phyloP scores from a whole-genome alignment of 2,329 filamentous ascomycete genomes.

The Ophiostoma angusticollis region DNA sequence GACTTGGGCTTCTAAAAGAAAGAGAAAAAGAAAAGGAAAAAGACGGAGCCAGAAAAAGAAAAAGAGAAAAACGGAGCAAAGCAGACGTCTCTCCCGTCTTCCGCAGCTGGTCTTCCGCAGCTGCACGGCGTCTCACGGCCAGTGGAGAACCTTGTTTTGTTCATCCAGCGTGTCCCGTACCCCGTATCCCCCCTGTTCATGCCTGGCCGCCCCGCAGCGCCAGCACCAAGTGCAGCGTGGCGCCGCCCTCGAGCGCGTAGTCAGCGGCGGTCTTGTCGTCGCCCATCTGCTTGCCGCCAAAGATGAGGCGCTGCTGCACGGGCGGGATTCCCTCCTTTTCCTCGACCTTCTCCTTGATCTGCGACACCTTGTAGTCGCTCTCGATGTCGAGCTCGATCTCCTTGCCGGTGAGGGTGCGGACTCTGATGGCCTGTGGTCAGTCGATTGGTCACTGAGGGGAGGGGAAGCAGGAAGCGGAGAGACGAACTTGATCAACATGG shows the following conservation, averaged over 20 bases:
- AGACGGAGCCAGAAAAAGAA: not conserved
- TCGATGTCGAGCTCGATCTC: constrained; percentile 99
- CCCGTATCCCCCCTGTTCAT: not conserved
- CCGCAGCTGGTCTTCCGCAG: too few species aligned
- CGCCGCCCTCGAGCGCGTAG: constrained; percentile 81
- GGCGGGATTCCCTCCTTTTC: constrained; percentile 98
- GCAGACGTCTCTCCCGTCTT: too few species aligned
- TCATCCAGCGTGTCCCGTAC: too few species aligned
- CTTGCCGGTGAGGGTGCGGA: constrained; percentile 94
- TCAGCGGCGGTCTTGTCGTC: constrained; percentile 90
- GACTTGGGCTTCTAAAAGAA: too few species aligned
- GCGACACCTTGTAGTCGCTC: constrained; percentile 80
- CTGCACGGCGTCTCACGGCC: too few species aligned
- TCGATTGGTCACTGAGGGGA: not conserved
- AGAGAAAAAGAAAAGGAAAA: not conserved
- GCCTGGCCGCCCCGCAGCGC: constrained; percentile 62
- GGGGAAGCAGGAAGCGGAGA: not conserved
- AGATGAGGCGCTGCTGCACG: constrained; percentile 91
- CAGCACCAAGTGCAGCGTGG: constrained; percentile 88
- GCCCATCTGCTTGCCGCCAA: constrained; percentile 94
- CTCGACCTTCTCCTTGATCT: constrained; percentile 98
- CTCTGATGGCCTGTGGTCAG: constrained; percentile 39
- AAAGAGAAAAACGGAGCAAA: too few species aligned
- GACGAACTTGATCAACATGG: constrained; percentile 9
- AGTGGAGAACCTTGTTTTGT: too few species aligned